phyloP scores from a whole-genome alignment of 768 basidiomycete species.

The Psilocybe cyanescens region DNA sequence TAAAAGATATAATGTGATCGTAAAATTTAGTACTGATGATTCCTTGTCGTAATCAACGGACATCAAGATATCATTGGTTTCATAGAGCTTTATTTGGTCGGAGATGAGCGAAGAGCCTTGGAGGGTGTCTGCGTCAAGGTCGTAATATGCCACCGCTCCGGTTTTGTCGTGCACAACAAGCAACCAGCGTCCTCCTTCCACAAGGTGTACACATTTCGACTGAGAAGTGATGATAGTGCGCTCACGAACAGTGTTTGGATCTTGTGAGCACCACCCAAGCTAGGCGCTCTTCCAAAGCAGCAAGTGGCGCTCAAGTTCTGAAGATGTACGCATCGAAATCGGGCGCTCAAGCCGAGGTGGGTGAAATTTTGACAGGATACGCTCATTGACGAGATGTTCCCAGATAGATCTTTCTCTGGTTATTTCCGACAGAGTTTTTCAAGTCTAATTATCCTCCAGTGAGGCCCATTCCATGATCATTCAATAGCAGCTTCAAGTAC shows the following conservation, averaged over 20 bases:
- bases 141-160: conserved; percentile 1
- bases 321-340: not conserved
- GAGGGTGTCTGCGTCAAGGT: conserved; percentile 4
- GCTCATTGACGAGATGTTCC: not conserved
- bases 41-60: too few species aligned
- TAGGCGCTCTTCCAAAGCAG: not conserved
- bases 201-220: conserved; percentile 1
- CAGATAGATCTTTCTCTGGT: not conserved
- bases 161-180: not conserved
- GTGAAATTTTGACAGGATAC: not conserved
- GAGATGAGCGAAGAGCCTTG: too few species aligned
- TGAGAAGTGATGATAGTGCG: not conserved
- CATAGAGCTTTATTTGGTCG: too few species aligned
- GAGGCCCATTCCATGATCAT: too few species aligned
- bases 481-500: too few species aligned
- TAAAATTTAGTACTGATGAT: too few species aligned
- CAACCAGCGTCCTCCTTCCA: conserved; percentile 15
- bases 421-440: not conserved
- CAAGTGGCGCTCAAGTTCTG: conserved; percentile 9
- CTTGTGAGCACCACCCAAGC: not conserved
- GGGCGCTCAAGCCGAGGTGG: conserved; percentile 1
- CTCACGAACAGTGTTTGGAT: not conserved
- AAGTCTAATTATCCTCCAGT: not conserved
- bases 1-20: too few species aligned
- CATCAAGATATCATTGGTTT: too few species aligned